Evolutionary conservation across 441 rosid genomes (phyloP), one percentile per base, ranked within the genome.

Genomic region (Flueggea neowawraea): DNA sequence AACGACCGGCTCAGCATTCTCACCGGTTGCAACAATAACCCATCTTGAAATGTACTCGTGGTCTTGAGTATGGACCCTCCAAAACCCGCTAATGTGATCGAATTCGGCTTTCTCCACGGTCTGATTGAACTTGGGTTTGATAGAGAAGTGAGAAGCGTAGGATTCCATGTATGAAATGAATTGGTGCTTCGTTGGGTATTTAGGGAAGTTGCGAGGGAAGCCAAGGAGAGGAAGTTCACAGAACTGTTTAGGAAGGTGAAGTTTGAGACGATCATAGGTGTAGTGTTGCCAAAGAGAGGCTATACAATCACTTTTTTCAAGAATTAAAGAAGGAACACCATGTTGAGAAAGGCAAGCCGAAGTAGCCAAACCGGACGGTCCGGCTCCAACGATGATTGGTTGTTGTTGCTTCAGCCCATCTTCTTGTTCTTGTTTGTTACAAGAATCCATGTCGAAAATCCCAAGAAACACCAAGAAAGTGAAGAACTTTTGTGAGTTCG

Each of bases 21-120:
- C 99, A 1, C 99, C 99, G 0, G 96, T 89, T 0, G 99, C 99
- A 6, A 89, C 91, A 49, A 94, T 78, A 0, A 94, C 81, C 95
- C 96, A 94, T 49, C 59, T 70, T 0, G 99, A 91, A 10, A 60
- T 56, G 70, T 85, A 94, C 69, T 69, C 77, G 10, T 43, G 53
- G 3, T 84, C 91, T 61, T 76, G 74, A 55, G 96, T 91, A 58
- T 66, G 73, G 7, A 87, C 86, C 58, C 76, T 81, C 99, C 99
- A 94, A 1, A 80, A 31, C 68, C 90, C 80, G 48, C 44, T 17
- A 15, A 15, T 50, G 6, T 9, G 70, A 64, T 87, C 86, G 44
- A 75, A 91, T 64, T 71, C 78, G 1, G 96, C 94, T 12, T 16
- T 69, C 56, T 33, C 54, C 8, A 89, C 97, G 6, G 76, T 57